A percentile compares a stretch with the other conserved stretches of the same genome.
These are phyloP conservation scores for Blastomyces percursus DNA, from an alignment of 2,329 filamentous ascomycete species.

Conservation along the genomic window DNA sequence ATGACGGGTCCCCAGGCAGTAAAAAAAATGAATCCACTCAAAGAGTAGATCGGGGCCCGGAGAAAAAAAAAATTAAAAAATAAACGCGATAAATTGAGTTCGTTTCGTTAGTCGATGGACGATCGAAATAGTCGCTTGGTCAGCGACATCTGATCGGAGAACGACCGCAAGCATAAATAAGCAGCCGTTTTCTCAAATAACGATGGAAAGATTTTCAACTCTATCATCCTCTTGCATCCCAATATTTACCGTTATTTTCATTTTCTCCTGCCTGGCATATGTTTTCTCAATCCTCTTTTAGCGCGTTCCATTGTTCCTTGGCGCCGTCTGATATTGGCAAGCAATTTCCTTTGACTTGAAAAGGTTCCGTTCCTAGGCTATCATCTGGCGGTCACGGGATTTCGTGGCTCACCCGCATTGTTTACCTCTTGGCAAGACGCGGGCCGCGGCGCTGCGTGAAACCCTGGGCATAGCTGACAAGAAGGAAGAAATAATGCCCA, in stretches of 20 bases:
- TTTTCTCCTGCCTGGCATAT: background rate
- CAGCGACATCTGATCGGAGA: background rate
- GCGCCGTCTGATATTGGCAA: background rate
- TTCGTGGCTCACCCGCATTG: constrained; percentile 11
- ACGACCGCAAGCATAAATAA: background rate
- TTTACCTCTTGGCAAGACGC: constrained; percentile 13
- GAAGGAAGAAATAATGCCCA: background rate
- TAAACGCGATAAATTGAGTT: background rate
- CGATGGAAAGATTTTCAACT: background rate
- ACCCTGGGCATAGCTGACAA: background rate
- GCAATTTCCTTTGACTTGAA: background rate
- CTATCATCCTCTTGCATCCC: background rate
- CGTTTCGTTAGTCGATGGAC: background rate
- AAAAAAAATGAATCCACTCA: background rate
- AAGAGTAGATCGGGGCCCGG: background rate
- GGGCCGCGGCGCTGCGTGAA: background rate
- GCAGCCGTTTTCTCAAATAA: background rate
- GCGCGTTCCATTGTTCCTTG: too few species aligned
- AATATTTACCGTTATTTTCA: background rate
- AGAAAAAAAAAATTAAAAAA: background rate
- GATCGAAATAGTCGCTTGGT: background rate
- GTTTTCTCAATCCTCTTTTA: background rate
- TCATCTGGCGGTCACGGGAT: constrained; percentile 5
- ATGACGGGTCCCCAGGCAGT: background rate
- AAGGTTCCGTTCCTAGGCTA: background rate